These are phyloP conservation scores for Epichloe gansuensis DNA, from an alignment of 2,329 filamentous ascomycete genomes.

Conservation along the genomic window DNA sequence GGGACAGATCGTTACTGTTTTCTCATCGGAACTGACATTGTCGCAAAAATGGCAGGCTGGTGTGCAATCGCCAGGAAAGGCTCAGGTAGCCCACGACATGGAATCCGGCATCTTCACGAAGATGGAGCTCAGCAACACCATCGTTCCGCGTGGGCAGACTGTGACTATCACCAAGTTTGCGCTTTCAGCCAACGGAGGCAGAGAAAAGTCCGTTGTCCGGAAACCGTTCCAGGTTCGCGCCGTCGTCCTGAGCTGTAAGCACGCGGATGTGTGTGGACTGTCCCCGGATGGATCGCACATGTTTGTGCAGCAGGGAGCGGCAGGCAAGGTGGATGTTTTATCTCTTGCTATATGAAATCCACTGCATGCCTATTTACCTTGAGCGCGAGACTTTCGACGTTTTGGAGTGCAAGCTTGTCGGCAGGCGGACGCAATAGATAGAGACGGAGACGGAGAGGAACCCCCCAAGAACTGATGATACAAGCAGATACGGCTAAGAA, in stretches of 20 bases:
- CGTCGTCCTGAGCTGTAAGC: neutral
- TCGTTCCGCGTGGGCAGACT: conserved; percentile 3
- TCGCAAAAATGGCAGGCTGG: conserved; percentile 5
- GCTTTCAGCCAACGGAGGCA: conserved; percentile 3
- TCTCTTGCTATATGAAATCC: neutral
- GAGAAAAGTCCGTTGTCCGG: conserved; percentile 3
- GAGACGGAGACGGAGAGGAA: too few species aligned
- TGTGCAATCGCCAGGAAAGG: neutral
- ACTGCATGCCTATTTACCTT: neutral
- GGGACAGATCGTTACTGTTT: conserved; percentile 4
- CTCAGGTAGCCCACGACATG: neutral
- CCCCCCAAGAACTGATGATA: too few species aligned
- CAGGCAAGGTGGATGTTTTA: conserved; percentile 2
- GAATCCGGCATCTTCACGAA: conserved; percentile 4
- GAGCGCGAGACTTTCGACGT: too few species aligned
- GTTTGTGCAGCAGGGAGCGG: conserved; percentile 1
- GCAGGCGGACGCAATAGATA: too few species aligned
- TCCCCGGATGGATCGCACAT: conserved; percentile 3
- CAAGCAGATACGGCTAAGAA: too few species aligned
- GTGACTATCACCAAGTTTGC: conserved; percentile 3
- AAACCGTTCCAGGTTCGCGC: conserved; percentile 2
- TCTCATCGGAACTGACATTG: conserved; percentile 2
- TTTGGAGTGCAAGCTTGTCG: too few species aligned
- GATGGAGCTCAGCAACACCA: neutral
- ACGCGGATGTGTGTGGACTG: conserved; percentile 2